Base-by-base conservation (phyloP, 2,329 filamentous ascomycete species). In the Verticillium albo-atrum region DNA sequence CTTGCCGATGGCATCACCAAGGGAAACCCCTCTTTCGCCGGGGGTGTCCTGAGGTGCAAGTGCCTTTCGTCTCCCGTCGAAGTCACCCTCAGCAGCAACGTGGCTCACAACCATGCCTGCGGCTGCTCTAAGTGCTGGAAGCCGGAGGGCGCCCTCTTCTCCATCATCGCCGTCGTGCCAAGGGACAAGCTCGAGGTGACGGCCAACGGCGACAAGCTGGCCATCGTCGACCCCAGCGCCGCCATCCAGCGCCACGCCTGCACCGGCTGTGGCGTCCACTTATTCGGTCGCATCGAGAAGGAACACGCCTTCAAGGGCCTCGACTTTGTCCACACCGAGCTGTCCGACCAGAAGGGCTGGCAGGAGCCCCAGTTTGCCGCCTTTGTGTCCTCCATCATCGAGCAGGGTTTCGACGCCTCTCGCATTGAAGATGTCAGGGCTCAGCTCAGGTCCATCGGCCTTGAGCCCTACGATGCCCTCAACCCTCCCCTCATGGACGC, bases 51-150 rank as follows among this genome's bases (percentile, higher is more conserved):
- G 9, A 76, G 76, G 70, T 89, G 87, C 78, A 80, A 82, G 67
- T 90, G 87, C 77, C 58, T 72, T 12, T 74, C 66, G 62, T 70
- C 80, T 70, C 81, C 80, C 27, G 83, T 89, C 61, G 80, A 85
- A 67, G 78, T 89, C 25, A 79, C 78, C 0, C 77, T 89, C 42
- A 71, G 66, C 60, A 75, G 81, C 68, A 84, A 89, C 66, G 82
- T 90, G 59, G 75, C 79, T 2, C 86, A 89, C 77, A 89, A 90
- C 77, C 87, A 90, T 74, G 86, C 84, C 58, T 89, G 87, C 73
- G 87, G 87, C 63, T 89, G 87, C 75, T 88, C 85, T 58, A 87
- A 89, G 72, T 89, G 87, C 81, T 90, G 86, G 86, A 90, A 89
- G 72, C 87, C 87, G 5, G 60, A 72, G 2, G 84, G 84, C 30